Evolutionary conservation across 1,284 basidiomycete species (phyloP).

Genomic region (Ceratobasidium sp.): DNA sequence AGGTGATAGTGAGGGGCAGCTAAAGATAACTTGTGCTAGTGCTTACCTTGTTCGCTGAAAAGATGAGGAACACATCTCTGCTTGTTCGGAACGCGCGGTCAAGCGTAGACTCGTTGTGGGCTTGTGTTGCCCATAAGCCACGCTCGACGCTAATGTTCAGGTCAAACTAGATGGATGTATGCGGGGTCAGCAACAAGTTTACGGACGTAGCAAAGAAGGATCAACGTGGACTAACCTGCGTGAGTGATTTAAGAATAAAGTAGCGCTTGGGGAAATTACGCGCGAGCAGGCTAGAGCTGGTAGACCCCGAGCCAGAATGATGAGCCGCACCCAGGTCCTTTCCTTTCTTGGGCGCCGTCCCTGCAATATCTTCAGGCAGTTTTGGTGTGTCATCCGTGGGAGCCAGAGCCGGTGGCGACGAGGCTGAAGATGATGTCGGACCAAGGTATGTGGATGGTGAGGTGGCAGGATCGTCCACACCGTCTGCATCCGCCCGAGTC

Average conservation of each 20-base stretch:
- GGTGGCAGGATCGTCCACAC: constrained; percentile 48
- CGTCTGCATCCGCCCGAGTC: no score
- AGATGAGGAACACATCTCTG: constrained; percentile 87
- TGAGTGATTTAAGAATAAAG: constrained; percentile 93
- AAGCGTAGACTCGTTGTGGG: constrained; percentile 89
- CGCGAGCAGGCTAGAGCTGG: constrained; percentile 78
- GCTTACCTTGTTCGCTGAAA: constrained; percentile 92
- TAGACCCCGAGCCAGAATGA: constrained; percentile 67
- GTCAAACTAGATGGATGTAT: constrained; percentile 70
- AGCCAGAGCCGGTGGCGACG: neutral
- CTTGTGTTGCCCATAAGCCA: constrained; percentile 92
- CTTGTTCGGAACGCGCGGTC: constrained; percentile 94
- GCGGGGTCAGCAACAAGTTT: constrained; percentile 9
- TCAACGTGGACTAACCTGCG: constrained; percentile 67
- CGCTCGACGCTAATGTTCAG: constrained; percentile 86
- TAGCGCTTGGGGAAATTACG: constrained; percentile 87
- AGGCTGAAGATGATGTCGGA: constrained; percentile 44
- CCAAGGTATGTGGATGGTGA: constrained; percentile 50
- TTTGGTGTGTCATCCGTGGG: neutral
- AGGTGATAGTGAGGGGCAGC: constrained; percentile 11
- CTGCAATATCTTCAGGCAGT: constrained; percentile 19
- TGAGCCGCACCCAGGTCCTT: constrained; percentile 51
- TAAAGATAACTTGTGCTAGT: constrained; percentile 57
- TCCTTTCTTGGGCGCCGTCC: neutral
- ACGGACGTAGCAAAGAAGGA: constrained; percentile 2